Evolutionary conservation across 2,329 filamentous ascomycete species (phyloP), one percentile per base, ranked within the genome.

Genomic region (Aureobasidium zeae): DNA sequence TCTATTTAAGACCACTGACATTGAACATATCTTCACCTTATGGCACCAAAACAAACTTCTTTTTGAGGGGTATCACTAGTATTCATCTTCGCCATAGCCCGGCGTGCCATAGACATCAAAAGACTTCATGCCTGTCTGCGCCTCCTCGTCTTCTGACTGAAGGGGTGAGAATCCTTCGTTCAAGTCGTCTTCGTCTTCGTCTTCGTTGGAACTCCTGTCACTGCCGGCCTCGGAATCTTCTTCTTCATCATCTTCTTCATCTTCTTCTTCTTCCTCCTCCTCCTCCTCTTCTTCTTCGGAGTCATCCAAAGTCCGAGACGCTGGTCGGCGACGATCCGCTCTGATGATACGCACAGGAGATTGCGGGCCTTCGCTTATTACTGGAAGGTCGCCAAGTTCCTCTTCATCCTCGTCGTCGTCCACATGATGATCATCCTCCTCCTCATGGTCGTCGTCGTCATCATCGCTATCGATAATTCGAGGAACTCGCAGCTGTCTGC

Each of bases 131-230:
- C 13, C 30, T 2, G 16, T 2, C 11, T 34, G 39, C 8, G 26
- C 26, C 1, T 25, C 43, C 10, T 34, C 29, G 5, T 43, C 31
- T 12, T 41, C 37, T 15, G 45, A 47, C 22, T 51, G 52, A 16
- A 51, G n/a, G 3, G 51, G 52, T 8, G 50, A 50, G 22, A 53
- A 51, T 4, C 43, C 46, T n/a, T 22, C 24, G 22, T 25, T 25
- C 7, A 44, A 19, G 44, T 21, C 44, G 9, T 45, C 26, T 12
- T 30, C 33, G 21, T 33, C 44, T 22, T 42, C 37, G n/a, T 38
- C 44, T 15, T 42, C 38, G 21, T 31, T 15, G 34, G 25, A 5
- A 15, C 36, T 26, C 10, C 46, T 46, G 31, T 50, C 22, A 8
- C 34, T 13, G 12, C 26, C 32, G 13, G 29, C n/a, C 11, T 31